A percentile compares a stretch with the other conserved stretches of the same genome.
Conservation (phyloP, 2,329 filamentous ascomycete species). For the Talaromyces sp. region DNA sequence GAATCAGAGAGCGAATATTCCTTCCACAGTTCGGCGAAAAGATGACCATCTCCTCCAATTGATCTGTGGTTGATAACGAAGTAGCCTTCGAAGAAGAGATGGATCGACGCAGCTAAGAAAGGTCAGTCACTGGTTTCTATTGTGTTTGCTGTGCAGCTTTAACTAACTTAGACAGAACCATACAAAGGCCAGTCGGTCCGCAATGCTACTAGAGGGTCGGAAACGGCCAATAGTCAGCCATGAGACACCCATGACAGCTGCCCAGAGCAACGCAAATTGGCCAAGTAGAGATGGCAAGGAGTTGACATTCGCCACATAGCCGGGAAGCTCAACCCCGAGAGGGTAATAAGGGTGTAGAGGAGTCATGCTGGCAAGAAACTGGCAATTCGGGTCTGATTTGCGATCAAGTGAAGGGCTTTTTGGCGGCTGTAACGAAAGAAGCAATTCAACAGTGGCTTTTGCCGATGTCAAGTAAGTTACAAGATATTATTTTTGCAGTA, state of each 20-base stretch:
- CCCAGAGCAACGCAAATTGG: conserved; percentile 52
- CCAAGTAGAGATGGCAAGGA: conserved; percentile 51
- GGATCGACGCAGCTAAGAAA: conserved; percentile 38
- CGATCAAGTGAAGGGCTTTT: not conserved
- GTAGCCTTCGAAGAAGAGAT: conserved; percentile 72
- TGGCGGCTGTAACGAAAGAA: not conserved
- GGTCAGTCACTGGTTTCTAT: not conserved
- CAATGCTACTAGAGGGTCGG: conserved; percentile 44
- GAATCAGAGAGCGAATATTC: conserved; percentile 86
- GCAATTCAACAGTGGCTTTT: not conserved
- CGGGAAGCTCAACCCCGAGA: conserved; percentile 50
- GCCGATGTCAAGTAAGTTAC: not conserved
- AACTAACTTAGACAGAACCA: conserved; percentile 65
- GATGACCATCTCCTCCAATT: conserved; percentile 25
- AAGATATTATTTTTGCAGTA: not conserved
- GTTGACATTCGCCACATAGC: conserved; percentile 59
- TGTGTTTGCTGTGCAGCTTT: not conserved
- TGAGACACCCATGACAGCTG: conserved; percentile 50
- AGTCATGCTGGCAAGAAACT: not conserved
- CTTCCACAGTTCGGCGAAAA: conserved; percentile 87
- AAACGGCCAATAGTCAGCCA: conserved; percentile 46
- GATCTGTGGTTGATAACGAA: conserved; percentile 59
- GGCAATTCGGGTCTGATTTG: not conserved
- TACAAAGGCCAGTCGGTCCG: conserved; percentile 54
- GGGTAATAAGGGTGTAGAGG: conserved; percentile 62